Evolutionary conservation across 768 basidiomycete genomes (phyloP).

Genomic region (Suillus spraguei): DNA sequence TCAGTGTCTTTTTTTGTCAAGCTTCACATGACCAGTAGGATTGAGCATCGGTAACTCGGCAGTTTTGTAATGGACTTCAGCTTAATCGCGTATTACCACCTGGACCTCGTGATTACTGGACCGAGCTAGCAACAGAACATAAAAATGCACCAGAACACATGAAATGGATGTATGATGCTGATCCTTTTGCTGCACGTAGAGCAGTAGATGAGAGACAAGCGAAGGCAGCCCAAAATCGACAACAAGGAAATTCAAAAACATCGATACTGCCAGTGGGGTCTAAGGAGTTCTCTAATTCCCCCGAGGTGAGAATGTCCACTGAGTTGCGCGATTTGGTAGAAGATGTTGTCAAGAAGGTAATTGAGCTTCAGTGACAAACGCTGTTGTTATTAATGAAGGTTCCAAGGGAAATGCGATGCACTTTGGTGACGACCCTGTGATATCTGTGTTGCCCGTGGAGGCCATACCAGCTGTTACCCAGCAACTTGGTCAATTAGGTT

Average conservation of each 20-base stretch:
- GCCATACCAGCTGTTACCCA: slow-evolving; percentile 44
- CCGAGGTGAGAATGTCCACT: slow-evolving; percentile 85
- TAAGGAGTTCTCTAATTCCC: slow-evolving; percentile 47
- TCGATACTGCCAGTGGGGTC: slow-evolving; percentile 19
- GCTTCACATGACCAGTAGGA: not conserved
- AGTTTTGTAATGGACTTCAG: slow-evolving; percentile 79
- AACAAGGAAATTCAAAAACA: slow-evolving; percentile 28
- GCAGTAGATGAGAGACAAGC: slow-evolving; percentile 68
- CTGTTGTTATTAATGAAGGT: slow-evolving; percentile 10
- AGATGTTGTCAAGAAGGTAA: slow-evolving; percentile 74
- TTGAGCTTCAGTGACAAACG: slow-evolving; percentile 13
- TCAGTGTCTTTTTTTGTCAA: slow-evolving; percentile 45
- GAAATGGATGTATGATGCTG: slow-evolving; percentile 86
- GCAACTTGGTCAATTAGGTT: slow-evolving; percentile 69
- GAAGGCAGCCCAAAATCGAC: slow-evolving; percentile 51
- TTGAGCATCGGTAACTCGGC: slow-evolving; percentile 29
- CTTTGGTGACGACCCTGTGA: slow-evolving; percentile 40
- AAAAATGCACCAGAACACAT: slow-evolving; percentile 66
- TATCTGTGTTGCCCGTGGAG: slow-evolving; percentile 43
- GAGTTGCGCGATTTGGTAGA: slow-evolving; percentile 80
- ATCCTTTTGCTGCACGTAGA: slow-evolving; percentile 79
- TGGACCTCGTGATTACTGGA: slow-evolving; percentile 89
- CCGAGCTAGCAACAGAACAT: slow-evolving; percentile 69
- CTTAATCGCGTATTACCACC: slow-evolving; percentile 79
- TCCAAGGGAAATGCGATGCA: slow-evolving; percentile 53